Evolutionary conservation across 495 filamentous ascomycete genomes (phyloP), one percentile per base, ranked within the genome.

Genomic region (Trichoderma virens): DNA sequence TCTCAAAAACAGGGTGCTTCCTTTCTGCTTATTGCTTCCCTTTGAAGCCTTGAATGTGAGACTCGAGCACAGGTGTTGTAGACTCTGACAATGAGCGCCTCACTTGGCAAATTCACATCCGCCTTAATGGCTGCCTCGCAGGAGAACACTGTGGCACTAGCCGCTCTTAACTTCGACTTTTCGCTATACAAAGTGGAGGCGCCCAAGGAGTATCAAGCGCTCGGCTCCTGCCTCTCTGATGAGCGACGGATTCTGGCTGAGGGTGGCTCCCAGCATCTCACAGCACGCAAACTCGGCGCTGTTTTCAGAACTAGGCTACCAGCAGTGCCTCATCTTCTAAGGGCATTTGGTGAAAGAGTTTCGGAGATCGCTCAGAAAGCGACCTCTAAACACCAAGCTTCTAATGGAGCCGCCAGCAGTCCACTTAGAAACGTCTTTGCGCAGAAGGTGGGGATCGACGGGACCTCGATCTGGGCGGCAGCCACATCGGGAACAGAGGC

Each of bases 391-490:
- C n/a, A n/a, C n/a, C n/a, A n/a, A n/a, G n/a, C n/a, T 74, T 16
- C 30, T 61, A 18, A 70, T 28, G 69, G 70, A 0, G 11, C 65
- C 9, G 51, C 9, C 20, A 56, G 8, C 51, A 56, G 20, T 30
- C 51, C 51, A 56, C 0, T 76, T 78, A 35, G 45, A 45, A 8
- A 56, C n/a, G 27, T 65, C 1, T 64, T 71, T 18, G 30, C 66
- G n/a, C n/a, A n/a, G n/a, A n/a, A 11, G 77, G 77, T 1, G 64
- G 64, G 0, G 73, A 77, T 62, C 69, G n/a, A n/a, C n/a, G n/a
- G 65, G 3, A 71, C 74, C 4, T 38, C 65, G 1, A 69, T 77
- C 18, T 76, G 75, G 75, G 75, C 73, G n/a, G 67, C 75, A 8
- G 73, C 70, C 13, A 79, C 78, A 6, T 79, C 78, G 11, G 70